These are phyloP conservation scores for Candida sanyaensis DNA, from an alignment of 1,139 yeast species.

Conservation along the genomic window DNA sequence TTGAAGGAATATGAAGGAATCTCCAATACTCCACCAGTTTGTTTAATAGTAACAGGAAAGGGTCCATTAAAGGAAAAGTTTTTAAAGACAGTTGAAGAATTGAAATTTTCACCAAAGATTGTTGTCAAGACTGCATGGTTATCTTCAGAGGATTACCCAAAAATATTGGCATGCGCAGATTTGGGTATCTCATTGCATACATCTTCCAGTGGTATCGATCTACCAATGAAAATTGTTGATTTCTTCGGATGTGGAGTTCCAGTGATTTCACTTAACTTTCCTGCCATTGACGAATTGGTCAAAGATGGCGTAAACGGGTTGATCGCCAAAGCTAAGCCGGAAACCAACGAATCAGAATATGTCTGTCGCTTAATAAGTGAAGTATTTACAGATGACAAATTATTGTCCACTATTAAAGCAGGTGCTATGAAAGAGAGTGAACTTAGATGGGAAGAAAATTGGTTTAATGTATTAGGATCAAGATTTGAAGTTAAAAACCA, in stretches of 20 bases:
- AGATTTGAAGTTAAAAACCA: slow-evolving; percentile 18
- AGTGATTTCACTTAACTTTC: slow-evolving; percentile 74
- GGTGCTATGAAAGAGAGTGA: slow-evolving; percentile 76
- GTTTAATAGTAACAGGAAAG: slow-evolving; percentile 86
- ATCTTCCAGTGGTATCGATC: slow-evolving; percentile 89
- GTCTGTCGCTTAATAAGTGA: slow-evolving; percentile 51
- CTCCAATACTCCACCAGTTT: slow-evolving; percentile 46
- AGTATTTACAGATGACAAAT: slow-evolving; percentile 42
- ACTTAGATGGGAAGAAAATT: slow-evolving; percentile 73
- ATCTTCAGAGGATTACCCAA: slow-evolving; percentile 76
- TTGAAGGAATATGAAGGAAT: slow-evolving; percentile 57
- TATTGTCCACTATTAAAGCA: slow-evolving; percentile 40
- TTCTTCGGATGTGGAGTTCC: slow-evolving; percentile 97
- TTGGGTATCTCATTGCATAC: slow-evolving; percentile 87
- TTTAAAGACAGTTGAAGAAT: slow-evolving; percentile 42
- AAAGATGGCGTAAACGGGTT: slow-evolving; percentile 47
- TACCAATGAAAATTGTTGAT: slow-evolving; percentile 97
- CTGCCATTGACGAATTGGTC: slow-evolving; percentile 69
- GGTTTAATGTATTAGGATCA: slow-evolving; percentile 45
- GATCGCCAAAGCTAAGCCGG: slow-evolving; percentile 27
- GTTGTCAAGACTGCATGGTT: slow-evolving; percentile 74
- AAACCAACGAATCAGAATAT: slow-evolving; percentile 39
- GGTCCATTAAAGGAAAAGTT: slow-evolving; percentile 74
- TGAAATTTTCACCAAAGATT: slow-evolving; percentile 49
- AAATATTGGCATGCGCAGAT: slow-evolving; percentile 74